These are phyloP conservation scores for Rosa hybrid DNA, from an alignment of 331 rosid species.

Conservation along the genomic window DNA sequence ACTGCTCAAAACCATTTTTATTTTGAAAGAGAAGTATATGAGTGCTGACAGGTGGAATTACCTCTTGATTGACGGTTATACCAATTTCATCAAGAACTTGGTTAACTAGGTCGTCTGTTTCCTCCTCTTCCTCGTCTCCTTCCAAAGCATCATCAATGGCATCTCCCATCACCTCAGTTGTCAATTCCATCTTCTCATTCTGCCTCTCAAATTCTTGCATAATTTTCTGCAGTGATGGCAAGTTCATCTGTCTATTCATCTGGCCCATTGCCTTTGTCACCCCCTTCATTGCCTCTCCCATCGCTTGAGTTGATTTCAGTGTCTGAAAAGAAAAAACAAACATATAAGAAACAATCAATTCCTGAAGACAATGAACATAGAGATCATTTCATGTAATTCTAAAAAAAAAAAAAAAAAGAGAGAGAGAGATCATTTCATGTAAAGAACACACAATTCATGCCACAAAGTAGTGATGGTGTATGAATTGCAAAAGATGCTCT, in stretches of 20 bases:
- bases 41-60: conserved; percentile 25
- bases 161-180: conserved; percentile 87
- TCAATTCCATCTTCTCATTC: conserved; percentile 91
- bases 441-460: neutral
- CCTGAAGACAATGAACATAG: neutral
- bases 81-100: conserved; percentile 99
- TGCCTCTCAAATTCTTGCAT: conserved; percentile 97
- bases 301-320: conserved; percentile 89
- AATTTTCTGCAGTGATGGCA: conserved; percentile 89
- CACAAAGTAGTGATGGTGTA: neutral
- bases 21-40: neutral
- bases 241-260: conserved; percentile 95
- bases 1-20: neutral
- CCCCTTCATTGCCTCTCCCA: conserved; percentile 99
- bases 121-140: conserved; percentile 98
- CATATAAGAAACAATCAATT: neutral
- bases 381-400: neutral
- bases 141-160: conserved; percentile 96
- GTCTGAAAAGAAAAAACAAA: conserved; percentile 47
- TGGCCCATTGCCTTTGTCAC: conserved; percentile 99
- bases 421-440: neutral
- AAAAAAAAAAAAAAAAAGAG: too few species aligned
- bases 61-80: conserved; percentile 87
- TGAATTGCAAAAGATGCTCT: neutral
- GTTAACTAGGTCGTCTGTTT: conserved; percentile 81